phyloP scores from a whole-genome alignment of 2,329 filamentous ascomycete species.

The Penicillium olsonii region DNA sequence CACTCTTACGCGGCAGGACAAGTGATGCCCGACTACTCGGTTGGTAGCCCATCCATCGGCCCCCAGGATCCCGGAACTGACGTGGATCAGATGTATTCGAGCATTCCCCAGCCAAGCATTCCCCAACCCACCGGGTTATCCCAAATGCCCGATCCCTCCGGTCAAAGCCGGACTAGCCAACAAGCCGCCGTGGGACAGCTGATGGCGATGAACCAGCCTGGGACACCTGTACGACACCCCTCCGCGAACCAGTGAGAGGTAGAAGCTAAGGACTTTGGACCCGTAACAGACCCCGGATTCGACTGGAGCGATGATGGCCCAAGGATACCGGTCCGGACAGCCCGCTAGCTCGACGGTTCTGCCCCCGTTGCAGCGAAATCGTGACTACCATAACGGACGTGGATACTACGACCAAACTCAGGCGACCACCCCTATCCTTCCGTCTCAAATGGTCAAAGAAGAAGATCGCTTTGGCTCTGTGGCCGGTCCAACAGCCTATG shows the following conservation, averaged over 20 bases:
- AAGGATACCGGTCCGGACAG: constrained; percentile 38
- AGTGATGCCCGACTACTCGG: constrained; percentile 40
- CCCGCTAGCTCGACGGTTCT: constrained; percentile 36
- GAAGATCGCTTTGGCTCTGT: constrained; percentile 34
- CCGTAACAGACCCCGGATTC: constrained; percentile 36
- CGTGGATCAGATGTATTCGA: constrained; percentile 34
- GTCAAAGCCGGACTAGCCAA: constrained; percentile 34
- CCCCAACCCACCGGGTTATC: constrained; percentile 35
- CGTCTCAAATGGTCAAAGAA: constrained; percentile 37
- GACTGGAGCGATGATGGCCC: constrained; percentile 39
- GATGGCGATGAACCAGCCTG: constrained; percentile 39
- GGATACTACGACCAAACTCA: constrained; percentile 38
- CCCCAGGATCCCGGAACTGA: neutral
- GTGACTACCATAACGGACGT: constrained; percentile 34
- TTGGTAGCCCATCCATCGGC: constrained; percentile 22
- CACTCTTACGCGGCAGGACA: constrained; percentile 38
- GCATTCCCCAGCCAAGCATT: constrained; percentile 27
- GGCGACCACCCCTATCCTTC: constrained; percentile 35
- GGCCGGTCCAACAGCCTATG: constrained; percentile 29
- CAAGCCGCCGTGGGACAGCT: constrained; percentile 41
- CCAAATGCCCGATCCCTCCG: constrained; percentile 38
- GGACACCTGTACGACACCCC: constrained; percentile 40
- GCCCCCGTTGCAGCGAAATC: constrained; percentile 37
- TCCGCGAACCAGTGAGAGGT: constrained; percentile 26
- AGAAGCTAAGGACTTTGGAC: constrained; percentile 32